Base-by-base conservation (phyloP, 192 early-diverging fungal species). In the Backusella macrospora region DNA sequence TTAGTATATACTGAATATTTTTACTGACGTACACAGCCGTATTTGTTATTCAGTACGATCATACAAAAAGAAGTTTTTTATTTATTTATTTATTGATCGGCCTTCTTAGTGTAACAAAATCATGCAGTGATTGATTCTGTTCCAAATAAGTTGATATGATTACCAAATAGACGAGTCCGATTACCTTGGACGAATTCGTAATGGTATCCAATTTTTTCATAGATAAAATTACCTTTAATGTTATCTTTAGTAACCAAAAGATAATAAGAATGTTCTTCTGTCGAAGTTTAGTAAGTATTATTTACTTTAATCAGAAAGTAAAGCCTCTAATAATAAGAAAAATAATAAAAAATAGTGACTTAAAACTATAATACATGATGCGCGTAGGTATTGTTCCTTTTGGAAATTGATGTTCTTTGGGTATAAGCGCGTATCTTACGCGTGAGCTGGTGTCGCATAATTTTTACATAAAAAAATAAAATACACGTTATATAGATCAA, bases 161-260 rank as follows among this genome's bases (percentile, higher is more conserved):
- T 59, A 59, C 52, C 21, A 59, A 59, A 59, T 59, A 21, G 26
- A 59, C 26, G 52, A 18, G 52, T 59, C 52, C 52, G 52, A 59
- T 59, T 23, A 5, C 52, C 52, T 26, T 59, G 2, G 21, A 18
- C 52, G 21, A 59, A 59, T 59, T 59, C 26, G 52, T 59, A 59
- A 59, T 59, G 52, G 18, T 21, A 59, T 23, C 26, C 23, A 55
- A 55, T 55, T 55, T 55, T 15, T 23, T 21, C 49, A 21, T 23
- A 55, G 23, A 55, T 8, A 23, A 23, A 26, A 59, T 59, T 59
- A 52, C 18, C 49, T 52, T 21, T 52, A 23, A 18, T 18, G n/a
- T 52, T n/a, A 8, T 52, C 18, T 52, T 52, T 52, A 52, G 49
- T 52, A 16, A 52, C 49, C 49, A 52, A 49, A n/a, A 49, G 18